These are phyloP conservation scores for Blastobotrys peoriensis DNA, from an alignment of 805 yeast genomes.

Conservation along the genomic window DNA sequence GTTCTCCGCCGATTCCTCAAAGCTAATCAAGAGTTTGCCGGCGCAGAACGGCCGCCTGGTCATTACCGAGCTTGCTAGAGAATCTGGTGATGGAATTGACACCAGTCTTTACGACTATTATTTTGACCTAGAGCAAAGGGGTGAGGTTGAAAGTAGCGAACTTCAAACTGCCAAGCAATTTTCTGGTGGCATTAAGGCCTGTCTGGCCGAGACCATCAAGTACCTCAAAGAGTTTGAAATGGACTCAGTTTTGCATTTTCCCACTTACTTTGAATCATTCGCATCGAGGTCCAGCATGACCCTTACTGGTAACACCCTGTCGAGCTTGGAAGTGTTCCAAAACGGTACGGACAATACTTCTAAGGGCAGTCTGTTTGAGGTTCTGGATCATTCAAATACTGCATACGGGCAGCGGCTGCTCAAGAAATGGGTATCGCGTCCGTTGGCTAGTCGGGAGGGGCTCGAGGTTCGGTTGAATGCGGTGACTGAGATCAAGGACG, in stretches of 20 bases:
- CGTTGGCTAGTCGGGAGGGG: slow-evolving; percentile 48
- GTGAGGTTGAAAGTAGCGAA: background rate
- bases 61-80: background rate
- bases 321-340: slow-evolving; percentile 66
- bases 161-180: slow-evolving; percentile 18
- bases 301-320: slow-evolving; percentile 58
- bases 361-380: slow-evolving; percentile 72
- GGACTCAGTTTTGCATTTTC: slow-evolving; percentile 47
- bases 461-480: slow-evolving; percentile 64
- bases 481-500: slow-evolving; percentile 29
- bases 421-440: slow-evolving; percentile 67
- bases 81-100: background rate
- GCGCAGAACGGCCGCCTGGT: background rate
- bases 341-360: slow-evolving; percentile 52
- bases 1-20: slow-evolving; percentile 32
- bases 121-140: background rate
- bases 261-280: slow-evolving; percentile 49
- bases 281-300: slow-evolving; percentile 42
- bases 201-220: slow-evolving; percentile 41
- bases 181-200: slow-evolving; percentile 27
- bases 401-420: slow-evolving; percentile 66
- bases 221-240: slow-evolving; percentile 63
- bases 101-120: background rate
- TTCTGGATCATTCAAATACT: slow-evolving; percentile 75
- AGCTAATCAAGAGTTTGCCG: slow-evolving; percentile 14